These are phyloP conservation scores for Pseudocercospora fijiensis DNA, from an alignment of 2,329 filamentous ascomycete species.

Conservation along the genomic window DNA sequence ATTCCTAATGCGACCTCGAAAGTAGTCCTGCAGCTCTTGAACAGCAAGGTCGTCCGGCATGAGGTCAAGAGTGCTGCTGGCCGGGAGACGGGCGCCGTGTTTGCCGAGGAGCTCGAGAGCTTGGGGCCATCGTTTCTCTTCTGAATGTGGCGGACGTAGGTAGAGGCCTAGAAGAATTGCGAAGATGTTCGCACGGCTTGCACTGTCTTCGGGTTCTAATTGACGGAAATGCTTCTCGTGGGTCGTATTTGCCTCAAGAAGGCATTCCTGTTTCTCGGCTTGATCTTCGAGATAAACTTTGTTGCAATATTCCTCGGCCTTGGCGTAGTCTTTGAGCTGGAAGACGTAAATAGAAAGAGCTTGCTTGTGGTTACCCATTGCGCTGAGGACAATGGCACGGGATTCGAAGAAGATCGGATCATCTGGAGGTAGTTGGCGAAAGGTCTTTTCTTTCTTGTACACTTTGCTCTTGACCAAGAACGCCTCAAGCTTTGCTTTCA, in stretches of 20 bases:
- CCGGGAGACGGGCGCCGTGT: slow-evolving; percentile 87
- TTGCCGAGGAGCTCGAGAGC: slow-evolving; percentile 85
- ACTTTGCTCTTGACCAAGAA: slow-evolving; percentile 75
- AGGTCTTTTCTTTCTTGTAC: slow-evolving; percentile 67
- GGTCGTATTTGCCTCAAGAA: slow-evolving; percentile 25
- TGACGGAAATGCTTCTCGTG: slow-evolving; percentile 38
- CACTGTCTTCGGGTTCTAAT: slow-evolving; percentile 54
- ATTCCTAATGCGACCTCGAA: slow-evolving; percentile 82
- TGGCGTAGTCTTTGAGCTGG: slow-evolving; percentile 79
- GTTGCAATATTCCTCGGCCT: slow-evolving; percentile 98
- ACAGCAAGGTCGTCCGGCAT: slow-evolving; percentile 81
- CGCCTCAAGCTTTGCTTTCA: slow-evolving; percentile 61
- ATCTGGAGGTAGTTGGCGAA: slow-evolving; percentile 74
- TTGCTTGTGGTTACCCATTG: slow-evolving; percentile 93
- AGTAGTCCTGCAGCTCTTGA: slow-evolving; percentile 80
- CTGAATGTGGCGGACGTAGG: slow-evolving; percentile 72
- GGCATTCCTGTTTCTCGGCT: slow-evolving; percentile 36
- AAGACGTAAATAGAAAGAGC: slow-evolving; percentile 98
- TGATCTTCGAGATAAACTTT: slow-evolving; percentile 64
- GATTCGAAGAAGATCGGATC: slow-evolving; percentile 85
- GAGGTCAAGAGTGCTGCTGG: slow-evolving; percentile 78
- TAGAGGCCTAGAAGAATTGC: slow-evolving; percentile 88
- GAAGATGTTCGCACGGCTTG: slow-evolving; percentile 72
- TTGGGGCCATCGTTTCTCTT: slow-evolving; percentile 64
- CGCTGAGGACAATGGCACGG: slow-evolving; percentile 84